A percentile compares a stretch with the other conserved stretches of the same genome.
phyloP scores from a whole-genome alignment of 768 basidiomycete species.

The Mycena galericulata region DNA sequence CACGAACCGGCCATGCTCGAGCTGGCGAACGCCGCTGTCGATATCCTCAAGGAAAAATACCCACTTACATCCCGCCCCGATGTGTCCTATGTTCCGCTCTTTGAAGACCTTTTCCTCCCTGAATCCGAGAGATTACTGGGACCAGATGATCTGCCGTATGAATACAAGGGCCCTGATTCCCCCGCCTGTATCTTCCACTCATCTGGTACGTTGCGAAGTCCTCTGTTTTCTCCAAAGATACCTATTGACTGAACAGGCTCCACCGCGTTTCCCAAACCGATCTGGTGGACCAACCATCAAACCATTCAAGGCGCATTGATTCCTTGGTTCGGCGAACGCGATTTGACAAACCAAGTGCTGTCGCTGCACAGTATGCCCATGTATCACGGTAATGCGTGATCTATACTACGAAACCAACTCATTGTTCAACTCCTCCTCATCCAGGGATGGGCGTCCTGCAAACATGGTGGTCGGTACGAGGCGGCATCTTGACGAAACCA shows the following conservation, averaged over 20 bases:
- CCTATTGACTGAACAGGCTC: conserved; percentile 23
- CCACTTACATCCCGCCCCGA: conserved; percentile 20
- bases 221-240: too few species aligned
- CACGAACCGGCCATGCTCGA: conserved; percentile 39
- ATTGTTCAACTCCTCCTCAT: not conserved
- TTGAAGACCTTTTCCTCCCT: conserved; percentile 37
- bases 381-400: conserved; percentile 38
- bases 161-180: conserved; percentile 21
- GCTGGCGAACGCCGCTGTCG: conserved; percentile 35
- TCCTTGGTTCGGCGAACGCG: conserved; percentile 40
- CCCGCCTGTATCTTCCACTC: conserved; percentile 46
- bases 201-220: conserved; percentile 41
- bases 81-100: conserved; percentile 36
- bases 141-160: conserved; percentile 24
- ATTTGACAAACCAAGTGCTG: conserved; percentile 39
- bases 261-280: conserved; percentile 40
- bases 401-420: not conserved
- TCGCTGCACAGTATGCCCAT: conserved; percentile 45
- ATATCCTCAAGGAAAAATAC: conserved; percentile 30
- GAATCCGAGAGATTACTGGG: too few species aligned
- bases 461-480: conserved; percentile 27
- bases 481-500: not conserved
- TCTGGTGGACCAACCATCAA: conserved; percentile 30
- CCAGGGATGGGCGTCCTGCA: conserved; percentile 30
- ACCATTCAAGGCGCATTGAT: conserved; percentile 25